Evolutionary conservation across 169 alveolate species (phyloP).

Genomic region (Plasmodium relictum): DNA sequence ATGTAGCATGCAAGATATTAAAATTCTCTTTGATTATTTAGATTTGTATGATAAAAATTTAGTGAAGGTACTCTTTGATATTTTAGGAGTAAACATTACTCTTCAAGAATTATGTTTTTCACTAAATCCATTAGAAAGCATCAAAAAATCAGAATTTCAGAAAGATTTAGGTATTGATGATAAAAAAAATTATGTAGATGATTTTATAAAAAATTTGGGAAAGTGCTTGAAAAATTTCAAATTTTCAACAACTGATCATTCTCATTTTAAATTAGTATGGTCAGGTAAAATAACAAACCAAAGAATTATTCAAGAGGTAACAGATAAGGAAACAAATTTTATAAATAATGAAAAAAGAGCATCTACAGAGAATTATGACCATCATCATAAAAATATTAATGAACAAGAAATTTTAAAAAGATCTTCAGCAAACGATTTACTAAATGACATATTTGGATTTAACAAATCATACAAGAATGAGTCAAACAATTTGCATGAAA

Average conservation of each 20-base stretch:
- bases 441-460: conserved; percentile 21
- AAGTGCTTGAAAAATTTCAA: conserved; percentile 50
- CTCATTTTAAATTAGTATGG: conserved; percentile 74
- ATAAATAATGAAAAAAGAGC: background rate
- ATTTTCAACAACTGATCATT: conserved; percentile 50
- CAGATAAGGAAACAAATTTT: background rate
- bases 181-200: conserved; percentile 6
- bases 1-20: conserved; percentile 59
- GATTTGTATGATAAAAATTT: conserved; percentile 40
- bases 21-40: conserved; percentile 55
- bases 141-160: conserved; percentile 26
- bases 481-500: background rate
- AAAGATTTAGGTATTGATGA: conserved; percentile 21
- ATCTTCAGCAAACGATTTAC: conserved; percentile 21
- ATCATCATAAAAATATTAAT: background rate
- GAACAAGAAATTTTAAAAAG: conserved; percentile 1
- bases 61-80: conserved; percentile 53
- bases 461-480: background rate
- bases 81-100: conserved; percentile 63
- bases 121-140: conserved; percentile 47
- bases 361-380: background rate
- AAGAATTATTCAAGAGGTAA: conserved; percentile 37
- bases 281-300: conserved; percentile 68
- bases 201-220: conserved; percentile 33
- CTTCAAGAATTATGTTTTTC: conserved; percentile 61